Conservation (phyloP, 208 protist genomes). For the Leishmania amazonensis region DNA sequence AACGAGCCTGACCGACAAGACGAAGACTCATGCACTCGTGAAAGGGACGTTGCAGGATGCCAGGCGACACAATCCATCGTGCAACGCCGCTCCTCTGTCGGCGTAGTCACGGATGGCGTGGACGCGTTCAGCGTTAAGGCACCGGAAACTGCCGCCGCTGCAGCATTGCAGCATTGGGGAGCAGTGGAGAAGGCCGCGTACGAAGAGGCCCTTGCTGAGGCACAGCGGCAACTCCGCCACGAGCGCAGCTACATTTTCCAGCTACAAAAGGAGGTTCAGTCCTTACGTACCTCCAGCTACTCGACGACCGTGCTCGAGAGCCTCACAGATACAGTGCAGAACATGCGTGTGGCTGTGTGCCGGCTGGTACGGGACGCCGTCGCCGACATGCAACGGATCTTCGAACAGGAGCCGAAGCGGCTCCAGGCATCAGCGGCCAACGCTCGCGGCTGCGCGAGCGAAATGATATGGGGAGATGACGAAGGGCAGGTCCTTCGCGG, state of each 20-base stretch:
- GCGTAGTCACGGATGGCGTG: neutral
- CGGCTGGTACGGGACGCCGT: constrained; percentile 13
- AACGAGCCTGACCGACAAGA: neutral
- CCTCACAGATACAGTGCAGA: constrained; percentile 4
- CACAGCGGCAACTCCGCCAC: constrained; percentile 10
- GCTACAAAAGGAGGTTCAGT: constrained; percentile 13
- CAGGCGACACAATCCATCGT: neutral
- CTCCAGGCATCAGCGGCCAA: neutral
- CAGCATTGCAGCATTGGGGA: neutral
- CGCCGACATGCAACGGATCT: neutral
- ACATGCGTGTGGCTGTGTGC: neutral
- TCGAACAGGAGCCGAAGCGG: neutral
- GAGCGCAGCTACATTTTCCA: constrained; percentile 12
- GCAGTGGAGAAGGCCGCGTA: too few relatives aligned
- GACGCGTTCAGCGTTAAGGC: neutral
- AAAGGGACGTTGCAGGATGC: neutral
- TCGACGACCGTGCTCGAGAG: constrained; percentile 4
- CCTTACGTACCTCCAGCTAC: constrained; percentile 9
- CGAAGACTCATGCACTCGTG: neutral
- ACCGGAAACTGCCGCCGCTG: neutral
- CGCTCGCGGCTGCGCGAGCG: neutral
- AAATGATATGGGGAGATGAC: neutral
- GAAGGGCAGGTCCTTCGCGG: neutral
- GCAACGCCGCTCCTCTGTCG: neutral
- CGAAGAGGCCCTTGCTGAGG: constrained; percentile 1